phyloP scores from a whole-genome alignment of 2,329 filamentous ascomycete species.

The Chalaropsis ovoidea region DNA sequence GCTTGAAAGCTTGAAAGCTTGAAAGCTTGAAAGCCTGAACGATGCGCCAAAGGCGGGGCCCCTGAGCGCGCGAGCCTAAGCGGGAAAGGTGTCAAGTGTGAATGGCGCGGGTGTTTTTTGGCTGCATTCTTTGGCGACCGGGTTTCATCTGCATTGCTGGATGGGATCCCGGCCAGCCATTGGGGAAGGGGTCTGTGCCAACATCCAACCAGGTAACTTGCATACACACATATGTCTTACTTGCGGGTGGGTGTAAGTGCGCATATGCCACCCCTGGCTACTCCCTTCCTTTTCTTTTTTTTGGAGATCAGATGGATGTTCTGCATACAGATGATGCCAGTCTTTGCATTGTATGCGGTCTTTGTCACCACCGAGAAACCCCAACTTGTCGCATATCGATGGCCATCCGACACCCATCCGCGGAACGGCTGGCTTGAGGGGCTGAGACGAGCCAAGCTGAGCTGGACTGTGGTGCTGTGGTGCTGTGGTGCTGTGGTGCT shows the following conservation, averaged over 20 bases:
- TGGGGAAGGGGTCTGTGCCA: too few species aligned
- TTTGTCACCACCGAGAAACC: background rate
- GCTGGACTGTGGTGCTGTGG: background rate
- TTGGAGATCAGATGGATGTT: too few species aligned
- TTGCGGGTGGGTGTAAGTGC: background rate
- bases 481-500: background rate
- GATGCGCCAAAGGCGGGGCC: background rate
- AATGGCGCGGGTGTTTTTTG: constrained; percentile 5
- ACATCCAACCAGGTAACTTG: too few species aligned
- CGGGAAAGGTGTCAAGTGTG: background rate
- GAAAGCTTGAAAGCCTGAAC: background rate
- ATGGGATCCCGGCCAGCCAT: background rate
- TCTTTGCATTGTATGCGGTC: background rate
- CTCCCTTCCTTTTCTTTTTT: too few species aligned
- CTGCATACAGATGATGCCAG: too few species aligned
- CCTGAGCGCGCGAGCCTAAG: background rate
- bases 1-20: background rate
- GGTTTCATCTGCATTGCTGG: background rate
- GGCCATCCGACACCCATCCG: background rate
- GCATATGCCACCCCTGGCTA: too few species aligned
- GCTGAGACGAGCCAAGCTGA: background rate
- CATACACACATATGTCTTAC: too few species aligned
- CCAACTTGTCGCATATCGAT: background rate
- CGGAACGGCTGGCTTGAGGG: background rate
- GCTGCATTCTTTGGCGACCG: background rate